phyloP scores from a whole-genome alignment of 2,329 filamentous ascomycete genomes.

The Colletotrichum liaoningense region DNA sequence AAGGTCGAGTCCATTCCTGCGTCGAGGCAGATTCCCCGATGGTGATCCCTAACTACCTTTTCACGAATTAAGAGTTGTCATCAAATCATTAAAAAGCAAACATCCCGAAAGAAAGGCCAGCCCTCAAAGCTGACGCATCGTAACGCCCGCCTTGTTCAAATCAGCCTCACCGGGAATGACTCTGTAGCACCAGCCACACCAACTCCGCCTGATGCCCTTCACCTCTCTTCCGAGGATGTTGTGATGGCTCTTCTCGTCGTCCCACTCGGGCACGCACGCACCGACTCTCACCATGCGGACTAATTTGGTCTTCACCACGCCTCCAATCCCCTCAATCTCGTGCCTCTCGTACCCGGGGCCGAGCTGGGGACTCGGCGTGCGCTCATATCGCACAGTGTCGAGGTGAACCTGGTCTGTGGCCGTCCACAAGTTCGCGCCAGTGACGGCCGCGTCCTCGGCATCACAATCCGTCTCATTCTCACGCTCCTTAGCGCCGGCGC shows the following conservation, averaged over 20 bases:
- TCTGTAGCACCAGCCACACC: slow-evolving; percentile 92
- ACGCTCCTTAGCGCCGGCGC: slow-evolving; percentile 80
- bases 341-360: slow-evolving; percentile 84
- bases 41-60: rapidly evolving
- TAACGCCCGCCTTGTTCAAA: slow-evolving; percentile 23
- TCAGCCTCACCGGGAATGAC: slow-evolving; percentile 70
- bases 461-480: slow-evolving; percentile 90
- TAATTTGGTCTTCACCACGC: slow-evolving; percentile 87
- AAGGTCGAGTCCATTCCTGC: neutral
- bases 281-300: slow-evolving; percentile 85
- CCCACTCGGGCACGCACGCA: slow-evolving; percentile 86
- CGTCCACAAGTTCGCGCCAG: slow-evolving; percentile 32
- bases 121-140: slow-evolving; percentile 12
- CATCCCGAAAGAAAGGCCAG: neutral
- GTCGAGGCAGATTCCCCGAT: neutral
- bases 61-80: neutral
- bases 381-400: slow-evolving; percentile 40
- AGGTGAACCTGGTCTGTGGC: slow-evolving; percentile 43
- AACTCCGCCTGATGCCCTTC: slow-evolving; percentile 76
- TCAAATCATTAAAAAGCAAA: slow-evolving; percentile 4
- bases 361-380: slow-evolving; percentile 62
- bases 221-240: slow-evolving; percentile 78
- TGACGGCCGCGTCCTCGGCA: slow-evolving; percentile 75
- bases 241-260: slow-evolving; percentile 77
- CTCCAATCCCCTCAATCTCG: slow-evolving; percentile 92